phyloP scores from a whole-genome alignment of 805 yeast species.

The Lachancea sp. region DNA sequence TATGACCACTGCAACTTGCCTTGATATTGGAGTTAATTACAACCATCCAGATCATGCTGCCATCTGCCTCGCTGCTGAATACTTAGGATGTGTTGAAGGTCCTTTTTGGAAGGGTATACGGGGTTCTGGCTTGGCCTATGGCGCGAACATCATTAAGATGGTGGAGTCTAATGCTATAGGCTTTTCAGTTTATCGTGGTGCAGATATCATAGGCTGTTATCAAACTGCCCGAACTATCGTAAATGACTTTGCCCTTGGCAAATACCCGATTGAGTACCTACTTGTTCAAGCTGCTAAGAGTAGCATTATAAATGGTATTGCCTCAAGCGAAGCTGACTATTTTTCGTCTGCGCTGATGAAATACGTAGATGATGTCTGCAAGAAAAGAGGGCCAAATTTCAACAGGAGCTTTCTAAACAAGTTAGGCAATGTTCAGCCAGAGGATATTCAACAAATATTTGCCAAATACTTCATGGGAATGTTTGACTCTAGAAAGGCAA shows the following conservation, averaged over 20 bases:
- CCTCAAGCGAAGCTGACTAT: slow-evolving; percentile 59
- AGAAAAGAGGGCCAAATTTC: slow-evolving; percentile 65
- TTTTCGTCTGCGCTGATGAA: slow-evolving; percentile 60
- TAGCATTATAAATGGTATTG: slow-evolving; percentile 64
- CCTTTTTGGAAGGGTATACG: slow-evolving; percentile 96
- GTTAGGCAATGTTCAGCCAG: slow-evolving; percentile 46
- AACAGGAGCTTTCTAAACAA: slow-evolving; percentile 46
- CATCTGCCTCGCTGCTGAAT: slow-evolving; percentile 66
- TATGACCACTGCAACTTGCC: slow-evolving; percentile 50
- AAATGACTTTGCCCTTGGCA: slow-evolving; percentile 51
- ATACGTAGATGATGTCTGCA: slow-evolving; percentile 58
- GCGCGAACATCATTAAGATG: slow-evolving; percentile 56
- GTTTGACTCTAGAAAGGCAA: slow-evolving; percentile 51
- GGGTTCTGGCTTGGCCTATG: slow-evolving; percentile 92
- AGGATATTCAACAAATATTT: slow-evolving; percentile 35
- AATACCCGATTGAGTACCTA: slow-evolving; percentile 46
- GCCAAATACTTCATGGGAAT: slow-evolving; percentile 57
- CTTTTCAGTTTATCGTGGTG: slow-evolving; percentile 71
- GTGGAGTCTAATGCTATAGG: slow-evolving; percentile 62
- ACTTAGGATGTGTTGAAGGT: slow-evolving; percentile 83
- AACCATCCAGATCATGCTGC: slow-evolving; percentile 57
- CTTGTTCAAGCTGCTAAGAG: slow-evolving; percentile 70
- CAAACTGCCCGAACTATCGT: slow-evolving; percentile 61
- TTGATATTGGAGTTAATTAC: slow-evolving; percentile 43
- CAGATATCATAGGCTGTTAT: slow-evolving; percentile 65